These are phyloP conservation scores for Calonectria honghensis DNA, from an alignment of 2,329 filamentous ascomycete genomes.

Conservation along the genomic window DNA sequence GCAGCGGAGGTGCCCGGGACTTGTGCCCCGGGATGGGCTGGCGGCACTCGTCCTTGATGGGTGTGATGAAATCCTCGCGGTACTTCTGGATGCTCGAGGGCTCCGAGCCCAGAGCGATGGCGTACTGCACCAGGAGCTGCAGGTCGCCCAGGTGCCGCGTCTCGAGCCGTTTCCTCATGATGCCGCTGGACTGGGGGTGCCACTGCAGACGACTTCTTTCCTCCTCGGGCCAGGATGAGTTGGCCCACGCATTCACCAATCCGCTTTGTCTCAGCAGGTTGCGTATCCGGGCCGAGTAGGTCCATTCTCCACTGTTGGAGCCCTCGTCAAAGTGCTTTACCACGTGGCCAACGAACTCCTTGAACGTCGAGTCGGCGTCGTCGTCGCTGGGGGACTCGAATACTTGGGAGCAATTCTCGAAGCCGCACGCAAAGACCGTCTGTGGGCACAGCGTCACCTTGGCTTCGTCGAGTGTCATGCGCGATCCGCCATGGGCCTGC, in stretches of 20 bases:
- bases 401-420: conserved; percentile 65
- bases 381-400: conserved; percentile 65
- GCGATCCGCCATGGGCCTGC: conserved; percentile 64
- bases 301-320: conserved; percentile 64
- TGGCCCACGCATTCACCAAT: conserved; percentile 62
- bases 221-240: conserved; percentile 59
- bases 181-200: conserved; percentile 64
- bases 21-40: conserved; percentile 61
- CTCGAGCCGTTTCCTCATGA: conserved; percentile 66
- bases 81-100: conserved; percentile 54
- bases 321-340: conserved; percentile 69
- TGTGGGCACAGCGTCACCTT: conserved; percentile 67
- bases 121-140: conserved; percentile 62
- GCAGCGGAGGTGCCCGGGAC: conserved; percentile 49
- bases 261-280: conserved; percentile 66
- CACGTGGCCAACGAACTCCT: conserved; percentile 68
- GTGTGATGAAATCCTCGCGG: conserved; percentile 60
- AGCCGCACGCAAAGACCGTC: conserved; percentile 70
- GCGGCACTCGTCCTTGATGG: conserved; percentile 60
- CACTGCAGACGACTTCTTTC: conserved; percentile 61
- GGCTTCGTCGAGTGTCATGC: conserved; percentile 64
- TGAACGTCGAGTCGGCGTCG: conserved; percentile 63
- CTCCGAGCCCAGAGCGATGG: conserved; percentile 62
- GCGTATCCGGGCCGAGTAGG: conserved; percentile 66
- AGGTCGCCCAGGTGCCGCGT: conserved; percentile 66